phyloP scores from a whole-genome alignment of 2,329 filamentous ascomycete genomes.

The Leptosphaerulina australis region DNA sequence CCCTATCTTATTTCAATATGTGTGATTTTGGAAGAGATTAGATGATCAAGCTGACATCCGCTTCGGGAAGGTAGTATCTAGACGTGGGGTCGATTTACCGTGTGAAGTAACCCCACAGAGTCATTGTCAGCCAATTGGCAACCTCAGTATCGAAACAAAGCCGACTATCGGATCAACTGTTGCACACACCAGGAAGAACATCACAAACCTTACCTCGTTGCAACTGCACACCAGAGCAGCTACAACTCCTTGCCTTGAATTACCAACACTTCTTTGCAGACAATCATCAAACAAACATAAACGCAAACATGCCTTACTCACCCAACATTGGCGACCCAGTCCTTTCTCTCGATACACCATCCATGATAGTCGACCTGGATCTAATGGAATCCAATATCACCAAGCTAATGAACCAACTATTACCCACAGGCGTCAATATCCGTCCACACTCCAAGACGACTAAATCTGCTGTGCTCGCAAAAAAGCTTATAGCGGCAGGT shows the following conservation, averaged over 20 bases:
- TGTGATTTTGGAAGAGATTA: not conserved
- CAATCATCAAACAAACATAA: no score
- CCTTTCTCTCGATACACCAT: slow-evolving; percentile 59
- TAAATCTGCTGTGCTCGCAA: slow-evolving; percentile 56
- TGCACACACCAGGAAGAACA: not conserved
- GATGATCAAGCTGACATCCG: slow-evolving; percentile 4
- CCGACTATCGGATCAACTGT: not conserved
- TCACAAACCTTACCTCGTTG: not conserved
- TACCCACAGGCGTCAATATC: slow-evolving; percentile 55
- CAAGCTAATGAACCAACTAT: slow-evolving; percentile 54
- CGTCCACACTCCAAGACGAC: slow-evolving; percentile 62
- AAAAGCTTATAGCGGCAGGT: slow-evolving; percentile 53
- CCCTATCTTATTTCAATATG: not conserved
- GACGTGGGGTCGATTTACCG: slow-evolving; percentile 15
- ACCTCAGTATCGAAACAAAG: not conserved
- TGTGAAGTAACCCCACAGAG: slow-evolving; percentile 8
- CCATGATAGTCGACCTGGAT: slow-evolving; percentile 62
- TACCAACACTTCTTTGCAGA: no score
- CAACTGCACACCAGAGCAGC: not conserved
- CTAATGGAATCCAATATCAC: slow-evolving; percentile 60
- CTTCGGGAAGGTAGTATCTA: slow-evolving; percentile 19
- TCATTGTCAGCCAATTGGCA: not conserved
- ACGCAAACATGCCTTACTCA: slow-evolving; percentile 41
- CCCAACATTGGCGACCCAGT: slow-evolving; percentile 54
- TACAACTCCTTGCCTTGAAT: not conserved